Evolutionary conservation across 2,329 filamentous ascomycete species (phyloP), one percentile per base, ranked within the genome.

Genomic region (Trichoderma koningii): DNA sequence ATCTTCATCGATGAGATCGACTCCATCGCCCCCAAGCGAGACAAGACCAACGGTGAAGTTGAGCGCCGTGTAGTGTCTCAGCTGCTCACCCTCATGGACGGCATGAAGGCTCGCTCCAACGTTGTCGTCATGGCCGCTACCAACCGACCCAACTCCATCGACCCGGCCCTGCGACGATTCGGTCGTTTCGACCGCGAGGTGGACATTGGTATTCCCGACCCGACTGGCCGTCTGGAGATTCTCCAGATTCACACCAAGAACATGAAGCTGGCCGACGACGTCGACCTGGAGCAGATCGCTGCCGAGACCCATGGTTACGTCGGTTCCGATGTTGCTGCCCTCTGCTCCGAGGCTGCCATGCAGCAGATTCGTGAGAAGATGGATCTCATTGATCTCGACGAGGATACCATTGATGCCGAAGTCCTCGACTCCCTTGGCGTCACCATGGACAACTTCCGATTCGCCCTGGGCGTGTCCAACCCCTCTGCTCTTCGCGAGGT

Each of bases 331-430:
- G 85, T 99, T 78, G 95, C 95, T 66, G 96, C 95, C 34, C 92
- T 99, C 67, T 99, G 95, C 83, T 99, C 95, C 7, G 95, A 99
- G 81, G 95, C 95, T 76, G 95, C 95, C 69, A 99, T 99, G 95
- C 95, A 99, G 80, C 95, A 99, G 82, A 99, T 99, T 80, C 94
- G 95, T 82, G 95, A 99, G 82, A 99, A 99, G 90, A 99, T 99
- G 95, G 95, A 99, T 77, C 87, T 99, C 69, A 99, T 99, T 71
- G 95, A 99, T 80, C 86, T 99, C 41, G 95, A 99, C 70, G 95
- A 99, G 82, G 95, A 99, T 76, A 99, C 95, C 68, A 99, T 99
- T 69, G 95, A 99, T 73, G 95, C 95, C 34, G 95, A 99, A 82
- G 95, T 99, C 60, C 87, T 99, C 63, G 95, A 99, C 81, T 98